Base-by-base conservation (phyloP, 768 basidiomycete genomes). In the Kwoniella dendrophila region DNA sequence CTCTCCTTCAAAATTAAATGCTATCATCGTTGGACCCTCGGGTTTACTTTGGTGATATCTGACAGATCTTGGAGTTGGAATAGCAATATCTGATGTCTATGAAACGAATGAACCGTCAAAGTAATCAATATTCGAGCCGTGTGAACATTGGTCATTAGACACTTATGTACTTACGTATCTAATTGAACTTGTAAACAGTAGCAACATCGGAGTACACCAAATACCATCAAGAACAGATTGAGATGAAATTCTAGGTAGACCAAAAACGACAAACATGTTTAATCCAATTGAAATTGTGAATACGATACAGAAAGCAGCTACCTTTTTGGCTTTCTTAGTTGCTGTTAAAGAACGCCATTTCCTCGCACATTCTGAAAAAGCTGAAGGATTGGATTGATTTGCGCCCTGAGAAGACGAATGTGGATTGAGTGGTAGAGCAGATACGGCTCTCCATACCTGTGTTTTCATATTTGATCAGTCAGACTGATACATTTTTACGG, bases 381-480 rank as follows among this genome's bases (percentile, higher is more conserved):
- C 45, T 18, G 56, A 48, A 2, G 34, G 36, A 3, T 32, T 45
- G 26, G 56, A 33, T 3, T 16, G 8, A 14, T 44, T 24, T 3
- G 27, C 20, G 11, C 14, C 20, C 4, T 29, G 14, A 1, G 50
- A 33, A 16, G 54, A 11, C 4, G 44, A 20, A 24, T 45, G 45
- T 11, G 30, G 33, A 22, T 58, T 47, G 22, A 47, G 44, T n/a
- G 56, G 47, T 6, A 58, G 47, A 20, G 56, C 45, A 3, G 56
- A 58, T 18, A 58, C 56, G 4, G 56, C 56, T 40, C 56, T 32
- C 56, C 56, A 58, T 22, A 38, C 47, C 56, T 58, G 33, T 30
- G 18, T 20, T 3, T 24, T 3, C n/a, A 3, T 32, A 27, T n/a
- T 38, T 18, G 34, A 29, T 29, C 24, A 24, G 29, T 33, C 40